These are phyloP conservation scores for Knoxia roxburghii DNA, from an alignment of 257 asterid species.

Conservation along the genomic window DNA sequence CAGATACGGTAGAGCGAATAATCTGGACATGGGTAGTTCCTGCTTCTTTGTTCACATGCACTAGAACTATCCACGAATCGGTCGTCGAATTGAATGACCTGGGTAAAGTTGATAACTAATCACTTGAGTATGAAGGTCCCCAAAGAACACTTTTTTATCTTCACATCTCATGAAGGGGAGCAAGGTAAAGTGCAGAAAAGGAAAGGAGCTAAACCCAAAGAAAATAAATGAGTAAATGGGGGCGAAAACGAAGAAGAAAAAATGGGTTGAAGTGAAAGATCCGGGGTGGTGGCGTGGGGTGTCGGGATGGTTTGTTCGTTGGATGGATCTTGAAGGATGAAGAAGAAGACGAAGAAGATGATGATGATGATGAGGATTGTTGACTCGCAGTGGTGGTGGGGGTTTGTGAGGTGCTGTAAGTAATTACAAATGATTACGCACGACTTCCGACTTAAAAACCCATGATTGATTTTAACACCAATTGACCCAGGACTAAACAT, in stretches of 20 bases:
- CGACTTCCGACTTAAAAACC: too few relatives aligned
- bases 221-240: not conserved
- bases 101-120: not conserved
- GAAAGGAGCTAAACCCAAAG: constrained; percentile 2
- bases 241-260: not conserved
- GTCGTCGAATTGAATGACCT: not conserved
- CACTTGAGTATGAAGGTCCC: constrained; percentile 19
- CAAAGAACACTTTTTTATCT: constrained; percentile 5
- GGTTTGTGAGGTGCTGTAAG: too few relatives aligned
- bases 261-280: not conserved
- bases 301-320: not conserved
- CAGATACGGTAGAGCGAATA: constrained; percentile 20
- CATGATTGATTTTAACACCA: too few relatives aligned
- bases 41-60: constrained; percentile 23
- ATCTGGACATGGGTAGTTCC: constrained; percentile 44
- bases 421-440: constrained; percentile 8
- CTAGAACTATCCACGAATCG: not conserved
- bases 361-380: constrained; percentile 6
- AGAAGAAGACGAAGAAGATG: not conserved
- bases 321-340: not conserved
- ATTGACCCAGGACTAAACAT: too few relatives aligned
- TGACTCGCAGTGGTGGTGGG: too few relatives aligned
- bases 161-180: too few relatives aligned
- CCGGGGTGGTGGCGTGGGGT: constrained; percentile 6
- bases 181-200: too few relatives aligned